Base-by-base conservation (phyloP, 306 rosid genomes). In the Quercus engelmannii region DNA sequence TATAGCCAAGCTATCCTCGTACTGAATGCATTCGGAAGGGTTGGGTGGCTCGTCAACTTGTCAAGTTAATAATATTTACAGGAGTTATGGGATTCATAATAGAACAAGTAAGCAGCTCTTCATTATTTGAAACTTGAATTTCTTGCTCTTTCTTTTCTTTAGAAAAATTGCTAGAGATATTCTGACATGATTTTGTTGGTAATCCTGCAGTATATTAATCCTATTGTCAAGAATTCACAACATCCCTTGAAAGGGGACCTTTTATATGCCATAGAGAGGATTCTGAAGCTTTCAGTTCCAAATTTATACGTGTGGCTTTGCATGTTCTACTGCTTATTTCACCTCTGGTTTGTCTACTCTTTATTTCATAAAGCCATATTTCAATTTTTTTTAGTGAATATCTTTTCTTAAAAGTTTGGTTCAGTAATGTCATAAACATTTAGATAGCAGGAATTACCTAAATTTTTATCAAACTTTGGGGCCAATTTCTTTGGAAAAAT, bases 241-340 rank as follows among this genome's bases (percentile, higher is more conserved):
- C 99, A 96, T 83, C 99, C 98, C 73, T 81, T 96, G 81, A 91
- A 96, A 87, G 99, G 94, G 68, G 76, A 96, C 89, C 87, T 90
- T 71, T 83, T 96, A 80, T 90, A 88, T 79, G 96, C 93, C 71
- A 76, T 91, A 4, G 99, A 96, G 89, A 96, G 99, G 90, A 81
- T 96, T 80, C 82, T 96, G 88, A 96, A 93, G 91, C 99, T 96
- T 74, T 96, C 99, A 41, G 94, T 96, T 85, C 99, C 99, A 78
- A 90, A 92, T 78, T 84, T 96, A 91, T 96, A 96, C 38, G 97
- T 96, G 83, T 96, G 99, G 99, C 94, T 96, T 85, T 96, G 99
- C 97, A 91, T 91, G 97, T 96, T 96, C 90, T 96, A 96, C 85
- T 91, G 99, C 85, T 82, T 96, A 85, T 96, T 93, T 76, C 99